Base-by-base conservation (phyloP, 176 grass and related monocot species). In the Luzula sylvatica region DNA sequence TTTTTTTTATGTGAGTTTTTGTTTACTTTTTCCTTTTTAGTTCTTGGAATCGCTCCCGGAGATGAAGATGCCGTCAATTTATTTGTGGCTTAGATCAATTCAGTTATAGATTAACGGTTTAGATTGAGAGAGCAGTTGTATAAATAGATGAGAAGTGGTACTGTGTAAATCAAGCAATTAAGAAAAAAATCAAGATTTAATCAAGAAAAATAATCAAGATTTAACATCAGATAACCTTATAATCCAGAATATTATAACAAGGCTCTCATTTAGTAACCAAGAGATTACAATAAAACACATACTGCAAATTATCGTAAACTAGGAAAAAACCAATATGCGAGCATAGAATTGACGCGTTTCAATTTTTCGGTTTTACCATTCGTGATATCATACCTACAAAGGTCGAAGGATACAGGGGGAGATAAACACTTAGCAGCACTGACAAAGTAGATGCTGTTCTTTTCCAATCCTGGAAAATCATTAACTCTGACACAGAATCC, bases 31-130 rank as follows among this genome's bases (percentile, higher is more conserved):
- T n/a, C n/a, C n/a, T 49, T 46, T 44, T 15, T 72, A 98, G 92
- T 98, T 51, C 78, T 98, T 13, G 70, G 69, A 38, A 59, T 75
- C 16, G 69, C 72, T 5, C 81, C 92, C 14, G 81, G 72, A 15
- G 92, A 90, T 23, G 92, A 98, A 72, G 92, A 98, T 46, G 92
- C 78, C 11, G 65, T 98, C 55, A n/a, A n/a, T n/a, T n/a, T n/a
- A n/a, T n/a, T n/a, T n/a, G n/a, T n/a, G n/a, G n/a, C n/a, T n/a
- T n/a, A n/a, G n/a, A n/a, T n/a, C n/a, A n/a, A n/a, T n/a, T n/a
- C n/a, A n/a, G n/a, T n/a, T n/a, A n/a, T n/a, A n/a, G n/a, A n/a
- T n/a, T n/a, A n/a, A n/a, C n/a, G n/a, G n/a, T n/a, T n/a, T n/a
- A n/a, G n/a, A n/a, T n/a, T n/a, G n/a, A n/a, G n/a, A n/a, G n/a